A percentile compares a stretch with the other conserved stretches of the same genome.
These are phyloP conservation scores for Suhomyces faveliae DNA, from an alignment of 805 yeast genomes.

Conservation along the genomic window DNA sequence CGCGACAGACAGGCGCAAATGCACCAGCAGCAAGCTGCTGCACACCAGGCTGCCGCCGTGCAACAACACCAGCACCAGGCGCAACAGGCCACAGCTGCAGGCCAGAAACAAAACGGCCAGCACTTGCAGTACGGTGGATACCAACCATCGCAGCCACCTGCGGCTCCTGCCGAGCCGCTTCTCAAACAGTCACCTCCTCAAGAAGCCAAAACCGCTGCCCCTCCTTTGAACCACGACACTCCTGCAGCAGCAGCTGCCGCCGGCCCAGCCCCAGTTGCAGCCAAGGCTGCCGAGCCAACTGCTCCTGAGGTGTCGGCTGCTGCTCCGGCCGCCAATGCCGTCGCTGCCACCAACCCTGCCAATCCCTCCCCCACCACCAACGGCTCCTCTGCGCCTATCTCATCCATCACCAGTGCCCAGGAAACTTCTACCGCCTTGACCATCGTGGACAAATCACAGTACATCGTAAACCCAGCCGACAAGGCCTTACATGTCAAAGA, in stretches of 20 bases:
- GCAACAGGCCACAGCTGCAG: constrained; percentile 34
- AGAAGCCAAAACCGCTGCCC: constrained; percentile 13
- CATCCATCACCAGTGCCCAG: constrained; percentile 12
- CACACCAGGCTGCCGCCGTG: constrained; percentile 36
- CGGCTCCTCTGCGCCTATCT: constrained; percentile 11
- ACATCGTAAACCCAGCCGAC: constrained; percentile 42
- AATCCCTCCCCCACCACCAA: constrained; percentile 8
- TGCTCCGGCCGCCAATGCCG: constrained; percentile 9
- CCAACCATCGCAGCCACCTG: constrained; percentile 16
- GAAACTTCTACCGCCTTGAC: constrained; percentile 35
- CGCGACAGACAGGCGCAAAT: constrained; percentile 59
- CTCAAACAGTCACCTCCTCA: constrained; percentile 19
- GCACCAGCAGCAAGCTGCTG: constrained; percentile 40
- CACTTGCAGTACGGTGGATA: constrained; percentile 15
- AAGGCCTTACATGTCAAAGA: constrained; percentile 63
- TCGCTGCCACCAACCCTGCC: constrained; percentile 3
- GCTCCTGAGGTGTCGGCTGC: constrained; percentile 7
- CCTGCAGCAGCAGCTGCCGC: constrained; percentile 8
- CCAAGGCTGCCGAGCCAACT: constrained; percentile 13
- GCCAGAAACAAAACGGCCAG: constrained; percentile 15
- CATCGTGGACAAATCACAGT: constrained; percentile 40
- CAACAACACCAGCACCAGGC: constrained; percentile 40
- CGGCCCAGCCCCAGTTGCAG: constrained; percentile 9
- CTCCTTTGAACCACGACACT: not conserved
- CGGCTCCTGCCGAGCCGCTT: constrained; percentile 13